Base-by-base conservation (phyloP, 306 rosid species). In the Acacia crassicarpa region DNA sequence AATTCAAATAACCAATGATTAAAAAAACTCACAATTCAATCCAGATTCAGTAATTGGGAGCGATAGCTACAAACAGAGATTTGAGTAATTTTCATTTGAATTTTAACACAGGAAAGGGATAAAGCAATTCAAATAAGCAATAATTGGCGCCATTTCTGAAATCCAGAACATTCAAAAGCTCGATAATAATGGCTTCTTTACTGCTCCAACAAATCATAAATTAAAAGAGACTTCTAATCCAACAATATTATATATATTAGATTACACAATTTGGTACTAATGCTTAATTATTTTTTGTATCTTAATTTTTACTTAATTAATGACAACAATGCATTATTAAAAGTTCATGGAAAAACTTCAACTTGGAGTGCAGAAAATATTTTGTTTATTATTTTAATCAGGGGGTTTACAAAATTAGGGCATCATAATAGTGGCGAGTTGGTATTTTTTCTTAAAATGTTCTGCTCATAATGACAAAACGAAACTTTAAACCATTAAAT, bases 101-200 rank as follows among this genome's bases (percentile, higher is more conserved):
- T 38, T 44, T n/a, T 25, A 62, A 62, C 27, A 10, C 0, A 43
- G 16, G 54, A 16, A 63, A 30, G 38, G 56, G 35, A 14, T 6
- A 67, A 58, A 59, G 66, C 25, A 23, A 25, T 12, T 44, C 56
- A 70, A 44, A 70, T 54, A 70, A 70, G 75, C 75, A 70, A 43
- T 19, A 48, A 17, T 17, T 43, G 75, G 56, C 54, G 30, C 56
- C 56, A 61, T 48, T 48, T 70, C 33, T 22, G 20, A 1, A 20
- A 67, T 63, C 9, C 41, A 63, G n/a, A 63, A 30, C 40, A 27
- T 25, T 63, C 69, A 63, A 41, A 38, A 40, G 51, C 46, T 3
- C 41, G 45, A 41, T 20, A 40, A n/a, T 23, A 40, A n/a, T 23
- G 17, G 25, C 74, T 20, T 11, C 17, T 27, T 62, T 2, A 40